These are phyloP conservation scores for Penicillium decumbens DNA, from an alignment of 2,329 filamentous ascomycete species.

Conservation along the genomic window DNA sequence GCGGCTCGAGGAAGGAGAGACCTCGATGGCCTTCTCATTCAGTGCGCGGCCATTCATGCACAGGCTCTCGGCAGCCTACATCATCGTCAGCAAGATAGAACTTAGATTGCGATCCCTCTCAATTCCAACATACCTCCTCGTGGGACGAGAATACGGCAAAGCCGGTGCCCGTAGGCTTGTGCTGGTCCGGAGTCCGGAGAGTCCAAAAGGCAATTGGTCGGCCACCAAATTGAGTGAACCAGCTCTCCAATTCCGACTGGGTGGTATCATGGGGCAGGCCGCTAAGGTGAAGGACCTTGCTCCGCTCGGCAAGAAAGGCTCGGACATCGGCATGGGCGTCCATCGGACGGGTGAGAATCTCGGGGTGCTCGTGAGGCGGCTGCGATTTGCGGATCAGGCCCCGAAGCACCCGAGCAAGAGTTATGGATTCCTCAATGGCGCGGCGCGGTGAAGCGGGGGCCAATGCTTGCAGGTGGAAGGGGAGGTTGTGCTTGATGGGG, in stretches of 20 bases:
- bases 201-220: constrained; percentile 99
- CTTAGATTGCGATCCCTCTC: background rate
- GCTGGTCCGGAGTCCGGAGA: constrained; percentile 91
- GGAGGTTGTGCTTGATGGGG: constrained; percentile 97
- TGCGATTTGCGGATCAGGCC: constrained; percentile 95
- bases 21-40: constrained; percentile 98
- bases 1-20: constrained; percentile 93
- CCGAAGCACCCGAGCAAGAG: constrained; percentile 82
- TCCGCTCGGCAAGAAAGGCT: constrained; percentile 90
- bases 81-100: constrained; percentile 5
- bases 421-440: constrained; percentile 96
- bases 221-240: constrained; percentile 98
- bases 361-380: constrained; percentile 85
- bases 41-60: constrained; percentile 99
- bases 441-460: constrained; percentile 91
- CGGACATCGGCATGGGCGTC: constrained; percentile 94
- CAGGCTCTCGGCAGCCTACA: constrained; percentile 84
- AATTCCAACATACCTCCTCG: constrained; percentile 71
- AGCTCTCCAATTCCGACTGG: constrained; percentile 96
- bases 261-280: constrained; percentile 96
- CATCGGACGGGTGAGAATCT: constrained; percentile 91
- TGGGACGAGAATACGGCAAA: constrained; percentile 99
- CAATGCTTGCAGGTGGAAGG: constrained; percentile 93
- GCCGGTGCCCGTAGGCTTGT: constrained; percentile 97
- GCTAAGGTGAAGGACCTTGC: constrained; percentile 97